Evolutionary conservation across 73 alveolate genomes (phyloP).

Genomic region (Vitrella brassicaformis): DNA sequence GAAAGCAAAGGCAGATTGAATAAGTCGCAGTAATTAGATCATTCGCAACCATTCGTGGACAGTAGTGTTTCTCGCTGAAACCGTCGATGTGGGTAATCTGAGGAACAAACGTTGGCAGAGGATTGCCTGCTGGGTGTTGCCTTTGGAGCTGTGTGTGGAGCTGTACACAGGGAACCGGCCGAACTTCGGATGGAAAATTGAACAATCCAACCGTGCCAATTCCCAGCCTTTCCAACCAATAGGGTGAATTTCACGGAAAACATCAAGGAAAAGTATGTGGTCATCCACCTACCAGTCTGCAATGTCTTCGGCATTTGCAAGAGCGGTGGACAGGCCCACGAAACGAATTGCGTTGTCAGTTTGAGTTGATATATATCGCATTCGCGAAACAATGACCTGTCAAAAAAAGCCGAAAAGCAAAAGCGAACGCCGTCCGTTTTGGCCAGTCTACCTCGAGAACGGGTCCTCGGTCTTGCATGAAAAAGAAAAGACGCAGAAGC

Average conservation of each 20-base stretch:
- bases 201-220: constrained; percentile 67
- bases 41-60: constrained; percentile 68
- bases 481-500: constrained; percentile 90
- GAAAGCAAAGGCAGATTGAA: no score
- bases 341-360: constrained; percentile 66
- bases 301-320: constrained; percentile 97
- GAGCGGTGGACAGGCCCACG: constrained; percentile 85
- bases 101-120: no score
- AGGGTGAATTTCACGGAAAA: constrained; percentile 1
- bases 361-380: constrained; percentile 77
- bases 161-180: no score
- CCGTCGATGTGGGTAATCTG: no score
- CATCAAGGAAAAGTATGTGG: constrained; percentile 17
- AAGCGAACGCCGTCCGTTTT: neutral
- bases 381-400: constrained; percentile 75
- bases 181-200: constrained; percentile 26
- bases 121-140: no score
- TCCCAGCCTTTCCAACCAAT: no score
- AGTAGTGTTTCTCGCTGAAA: constrained; percentile 70
- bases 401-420: neutral
- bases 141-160: no score
- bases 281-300: constrained; percentile 98
- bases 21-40: no score
- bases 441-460: constrained; percentile 90
- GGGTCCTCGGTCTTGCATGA: constrained; percentile 93